A percentile compares a stretch with the other conserved stretches of the same genome.
phyloP scores from a whole-genome alignment of 768 basidiomycete species.

The Paxillus rubicundulus region DNA sequence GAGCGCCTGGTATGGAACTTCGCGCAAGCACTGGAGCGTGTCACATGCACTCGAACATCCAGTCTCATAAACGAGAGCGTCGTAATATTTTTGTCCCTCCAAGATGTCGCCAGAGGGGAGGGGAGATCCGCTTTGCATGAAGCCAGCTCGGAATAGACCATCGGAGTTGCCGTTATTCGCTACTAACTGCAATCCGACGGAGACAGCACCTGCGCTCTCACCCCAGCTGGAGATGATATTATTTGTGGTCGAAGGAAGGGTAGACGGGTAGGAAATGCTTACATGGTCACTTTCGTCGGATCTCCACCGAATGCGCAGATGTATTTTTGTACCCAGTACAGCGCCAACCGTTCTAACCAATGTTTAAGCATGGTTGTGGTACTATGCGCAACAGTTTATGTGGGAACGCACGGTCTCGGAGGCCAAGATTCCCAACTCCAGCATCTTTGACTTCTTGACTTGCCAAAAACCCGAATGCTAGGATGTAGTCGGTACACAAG shows the following conservation, averaged over 20 bases:
- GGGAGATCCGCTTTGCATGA: too few relatives aligned
- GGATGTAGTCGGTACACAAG: neutral
- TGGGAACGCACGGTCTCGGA: constrained; percentile 40
- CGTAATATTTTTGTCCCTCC: too few relatives aligned
- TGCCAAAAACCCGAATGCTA: constrained; percentile 41
- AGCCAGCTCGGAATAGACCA: too few relatives aligned
- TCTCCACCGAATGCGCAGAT: too few relatives aligned
- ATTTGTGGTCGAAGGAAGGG: neutral
- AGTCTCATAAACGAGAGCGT: constrained; percentile 23
- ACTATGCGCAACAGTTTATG: neutral
- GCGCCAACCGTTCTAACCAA: constrained; percentile 33
- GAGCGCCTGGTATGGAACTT: constrained; percentile 29
- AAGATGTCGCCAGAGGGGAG: too few relatives aligned
- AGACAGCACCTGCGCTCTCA: constrained; percentile 39
- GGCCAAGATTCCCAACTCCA: too few relatives aligned
- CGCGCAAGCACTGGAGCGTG: constrained; percentile 34
- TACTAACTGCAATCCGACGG: constrained; percentile 33
- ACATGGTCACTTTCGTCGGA: constrained; percentile 42
- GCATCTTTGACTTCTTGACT: constrained; percentile 39
- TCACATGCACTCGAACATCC: constrained; percentile 29
- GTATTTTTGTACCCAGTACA: too few relatives aligned
- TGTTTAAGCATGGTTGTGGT: neutral
- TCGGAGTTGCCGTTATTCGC: too few relatives aligned
- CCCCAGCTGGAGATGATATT: constrained; percentile 25
- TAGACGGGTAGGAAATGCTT: neutral